phyloP scores from a whole-genome alignment of 352 stramenopile species.

The Phytophthora constricta region DNA sequence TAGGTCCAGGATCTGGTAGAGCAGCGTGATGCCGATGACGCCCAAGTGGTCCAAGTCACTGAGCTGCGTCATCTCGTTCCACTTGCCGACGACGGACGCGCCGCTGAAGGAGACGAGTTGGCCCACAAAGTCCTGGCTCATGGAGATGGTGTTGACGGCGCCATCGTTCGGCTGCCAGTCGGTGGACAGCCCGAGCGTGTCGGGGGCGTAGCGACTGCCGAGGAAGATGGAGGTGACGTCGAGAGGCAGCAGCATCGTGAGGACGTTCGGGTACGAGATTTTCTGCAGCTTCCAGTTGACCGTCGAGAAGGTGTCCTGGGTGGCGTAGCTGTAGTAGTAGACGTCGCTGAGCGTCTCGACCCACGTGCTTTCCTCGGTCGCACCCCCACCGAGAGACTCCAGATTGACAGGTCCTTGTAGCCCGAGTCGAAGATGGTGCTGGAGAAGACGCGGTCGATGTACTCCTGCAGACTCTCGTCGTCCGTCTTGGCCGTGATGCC shows the following conservation, averaged over 20 bases:
- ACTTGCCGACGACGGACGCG: conserved; percentile 43
- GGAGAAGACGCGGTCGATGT: conserved; percentile 51
- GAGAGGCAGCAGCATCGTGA: conserved; percentile 58
- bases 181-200: conserved; percentile 37
- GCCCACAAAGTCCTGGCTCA: conserved; percentile 51
- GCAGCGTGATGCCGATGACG: conserved; percentile 49
- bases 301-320: conserved; percentile 46
- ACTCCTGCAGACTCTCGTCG: conserved; percentile 38
- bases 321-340: conserved; percentile 68
- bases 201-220: conserved; percentile 43
- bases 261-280: conserved; percentile 52
- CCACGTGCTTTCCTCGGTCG: conserved; percentile 58
- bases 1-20: conserved; percentile 47
- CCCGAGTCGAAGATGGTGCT: conserved; percentile 45
- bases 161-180: conserved; percentile 62
- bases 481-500: conserved; percentile 37
- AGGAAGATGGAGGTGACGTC: conserved; percentile 49
- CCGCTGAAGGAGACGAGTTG: conserved; percentile 43
- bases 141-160: conserved; percentile 56
- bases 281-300: conserved; percentile 45
- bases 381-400: conserved; percentile 56
- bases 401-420: conserved; percentile 54
- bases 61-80: conserved; percentile 58
- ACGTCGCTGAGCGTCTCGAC: conserved; percentile 57
- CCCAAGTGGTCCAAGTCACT: conserved; percentile 52